Evolutionary conservation across 208 protist species (phyloP).

Genomic region (Crithidia thermophila): DNA sequence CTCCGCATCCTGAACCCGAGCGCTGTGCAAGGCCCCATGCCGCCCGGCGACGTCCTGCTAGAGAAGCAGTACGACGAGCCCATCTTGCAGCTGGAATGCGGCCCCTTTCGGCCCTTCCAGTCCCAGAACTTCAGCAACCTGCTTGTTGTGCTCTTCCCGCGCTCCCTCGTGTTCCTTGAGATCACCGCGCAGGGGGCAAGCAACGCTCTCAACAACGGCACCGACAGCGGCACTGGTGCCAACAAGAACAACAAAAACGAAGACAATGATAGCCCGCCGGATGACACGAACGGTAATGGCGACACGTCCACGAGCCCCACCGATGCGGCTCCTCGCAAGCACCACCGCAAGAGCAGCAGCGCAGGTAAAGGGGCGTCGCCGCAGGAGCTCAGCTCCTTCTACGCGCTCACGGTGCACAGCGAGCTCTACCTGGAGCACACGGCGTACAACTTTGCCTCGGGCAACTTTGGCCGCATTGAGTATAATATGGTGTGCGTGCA

Average conservation of each 20-base stretch:
- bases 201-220: no score
- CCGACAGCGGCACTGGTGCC: background rate
- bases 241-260: no score
- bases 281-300: background rate
- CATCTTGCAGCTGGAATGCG: constrained; percentile 87
- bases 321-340: background rate
- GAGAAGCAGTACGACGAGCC: constrained; percentile 88
- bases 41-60: constrained; percentile 72
- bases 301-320: constrained; percentile 10
- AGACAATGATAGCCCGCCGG: constrained; percentile 1
- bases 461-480: constrained; percentile 69
- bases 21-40: constrained; percentile 46
- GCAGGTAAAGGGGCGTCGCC: background rate
- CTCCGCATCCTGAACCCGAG: constrained; percentile 83
- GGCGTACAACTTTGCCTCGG: constrained; percentile 83
- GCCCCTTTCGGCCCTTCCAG: constrained; percentile 58
- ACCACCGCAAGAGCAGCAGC: background rate
- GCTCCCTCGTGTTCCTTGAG: constrained; percentile 61
- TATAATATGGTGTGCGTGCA: constrained; percentile 92
- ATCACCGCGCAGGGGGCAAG: constrained; percentile 18
- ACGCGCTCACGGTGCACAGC: constrained; percentile 54
- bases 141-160: constrained; percentile 84
- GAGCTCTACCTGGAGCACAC: constrained; percentile 58
- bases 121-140: constrained; percentile 46
- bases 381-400: constrained; percentile 34